These are phyloP conservation scores for Yamadazyma kitorensis DNA, from an alignment of 805 yeast species.

Conservation along the genomic window DNA sequence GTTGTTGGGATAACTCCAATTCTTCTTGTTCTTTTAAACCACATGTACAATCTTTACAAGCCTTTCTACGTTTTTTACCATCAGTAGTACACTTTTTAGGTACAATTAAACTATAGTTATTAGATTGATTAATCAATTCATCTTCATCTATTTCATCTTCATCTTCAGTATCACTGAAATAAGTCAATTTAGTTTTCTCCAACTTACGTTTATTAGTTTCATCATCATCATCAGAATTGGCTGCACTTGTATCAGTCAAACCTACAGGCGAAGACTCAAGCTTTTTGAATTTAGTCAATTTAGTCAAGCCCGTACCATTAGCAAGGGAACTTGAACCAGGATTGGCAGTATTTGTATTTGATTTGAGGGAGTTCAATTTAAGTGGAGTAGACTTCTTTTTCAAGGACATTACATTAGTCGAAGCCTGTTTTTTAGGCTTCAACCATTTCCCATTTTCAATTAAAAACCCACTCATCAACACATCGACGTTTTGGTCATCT, in stretches of 20 bases:
- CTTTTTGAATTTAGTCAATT: constrained; percentile 3
- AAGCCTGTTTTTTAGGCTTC: constrained; percentile 43
- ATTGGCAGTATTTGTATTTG: not conserved
- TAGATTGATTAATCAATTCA: constrained; percentile 32
- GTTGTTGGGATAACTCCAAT: constrained; percentile 47
- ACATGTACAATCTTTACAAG: constrained; percentile 98
- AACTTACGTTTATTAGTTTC: constrained; percentile 43
- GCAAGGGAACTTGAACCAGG: not conserved
- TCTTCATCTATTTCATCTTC: constrained; percentile 44
- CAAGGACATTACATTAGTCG: constrained; percentile 30
- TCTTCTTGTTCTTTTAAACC: constrained; percentile 91
- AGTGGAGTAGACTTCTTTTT: constrained; percentile 19
- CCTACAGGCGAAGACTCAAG: constrained; percentile 19
- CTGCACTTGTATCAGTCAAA: constrained; percentile 46
- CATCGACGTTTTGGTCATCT: constrained; percentile 52
- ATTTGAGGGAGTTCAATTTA: no score
- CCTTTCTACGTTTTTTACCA: constrained; percentile 74
- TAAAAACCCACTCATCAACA: constrained; percentile 64
- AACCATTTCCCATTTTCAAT: constrained; percentile 49
- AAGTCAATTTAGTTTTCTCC: constrained; percentile 48
- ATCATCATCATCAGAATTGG: constrained; percentile 39
- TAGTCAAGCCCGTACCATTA: not conserved
- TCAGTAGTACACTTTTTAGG: constrained; percentile 59
- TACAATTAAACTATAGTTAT: constrained; percentile 40
- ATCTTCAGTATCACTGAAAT: constrained; percentile 50